A percentile compares a stretch with the other conserved stretches of the same genome.
Conservation (phyloP, 345 rosid genomes). For the Sisymbrium irio region DNA sequence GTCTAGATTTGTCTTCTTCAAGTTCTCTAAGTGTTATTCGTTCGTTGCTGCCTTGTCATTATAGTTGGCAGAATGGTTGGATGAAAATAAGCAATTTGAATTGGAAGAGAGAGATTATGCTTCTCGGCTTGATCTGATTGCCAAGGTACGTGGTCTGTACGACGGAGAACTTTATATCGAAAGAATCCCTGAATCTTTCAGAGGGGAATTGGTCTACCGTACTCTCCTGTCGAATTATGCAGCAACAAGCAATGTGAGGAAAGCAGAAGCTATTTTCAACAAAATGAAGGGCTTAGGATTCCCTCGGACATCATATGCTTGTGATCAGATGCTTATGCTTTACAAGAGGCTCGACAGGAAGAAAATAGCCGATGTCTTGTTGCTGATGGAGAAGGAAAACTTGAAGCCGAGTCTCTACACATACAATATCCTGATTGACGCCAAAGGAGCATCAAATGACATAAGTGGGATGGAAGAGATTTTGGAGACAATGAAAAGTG, state of each 20-base stretch:
- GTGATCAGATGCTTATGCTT: slow-evolving; percentile 82
- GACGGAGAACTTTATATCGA: slow-evolving; percentile 60
- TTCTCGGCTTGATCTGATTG: slow-evolving; percentile 72
- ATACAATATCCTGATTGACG: slow-evolving; percentile 65
- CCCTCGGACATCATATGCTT: slow-evolving; percentile 65
- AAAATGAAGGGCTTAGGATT: slow-evolving; percentile 79
- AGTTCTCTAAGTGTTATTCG: neutral
- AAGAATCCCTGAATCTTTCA: slow-evolving; percentile 60
- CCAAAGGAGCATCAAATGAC: slow-evolving; percentile 68
- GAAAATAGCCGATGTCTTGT: slow-evolving; percentile 75
- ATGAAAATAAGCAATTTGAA: slow-evolving; percentile 49
- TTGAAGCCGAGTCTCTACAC: slow-evolving; percentile 64
- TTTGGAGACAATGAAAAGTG: slow-evolving; percentile 78
- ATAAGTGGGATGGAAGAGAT: slow-evolving; percentile 82
- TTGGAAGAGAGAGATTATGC: slow-evolving; percentile 71
- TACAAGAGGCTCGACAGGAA: slow-evolving; percentile 78
- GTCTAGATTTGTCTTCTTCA: neutral
- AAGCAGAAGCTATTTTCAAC: slow-evolving; percentile 79
- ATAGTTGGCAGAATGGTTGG: slow-evolving; percentile 90
- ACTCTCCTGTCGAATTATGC: slow-evolving; percentile 69
- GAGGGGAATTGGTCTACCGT: slow-evolving; percentile 68
- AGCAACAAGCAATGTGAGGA: slow-evolving; percentile 41
- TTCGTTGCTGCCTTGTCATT: neutral
- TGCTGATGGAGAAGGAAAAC: slow-evolving; percentile 88
- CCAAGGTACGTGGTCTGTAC: slow-evolving; percentile 59